phyloP scores from a whole-genome alignment of 805 yeast species.

The Cyberlindnera meyerae region DNA sequence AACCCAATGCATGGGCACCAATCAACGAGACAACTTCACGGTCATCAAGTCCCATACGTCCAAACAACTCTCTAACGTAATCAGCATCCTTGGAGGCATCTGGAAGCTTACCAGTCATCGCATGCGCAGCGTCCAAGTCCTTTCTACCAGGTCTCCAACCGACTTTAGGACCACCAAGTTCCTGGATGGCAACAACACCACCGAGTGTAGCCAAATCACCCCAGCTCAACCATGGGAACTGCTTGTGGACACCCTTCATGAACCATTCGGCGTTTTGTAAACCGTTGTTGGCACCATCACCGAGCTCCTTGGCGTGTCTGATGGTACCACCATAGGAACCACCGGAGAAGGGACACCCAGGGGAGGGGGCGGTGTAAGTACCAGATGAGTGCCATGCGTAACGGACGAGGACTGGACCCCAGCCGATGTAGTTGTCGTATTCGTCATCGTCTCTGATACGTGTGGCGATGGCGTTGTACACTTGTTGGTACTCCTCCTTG shows the following conservation, averaged over 20 bases:
- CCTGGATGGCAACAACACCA: conserved; percentile 76
- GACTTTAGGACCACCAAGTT: conserved; percentile 71
- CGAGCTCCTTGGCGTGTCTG: conserved; percentile 50
- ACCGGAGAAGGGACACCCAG: conserved; percentile 40
- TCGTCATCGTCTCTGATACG: conserved; percentile 50
- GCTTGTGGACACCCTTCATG: conserved; percentile 48
- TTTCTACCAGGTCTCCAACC: conserved; percentile 82
- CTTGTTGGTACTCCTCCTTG: conserved; percentile 52
- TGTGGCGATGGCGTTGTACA: conserved; percentile 69
- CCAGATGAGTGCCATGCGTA: conserved; percentile 87
- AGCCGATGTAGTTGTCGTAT: conserved; percentile 62
- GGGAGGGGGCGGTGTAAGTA: conserved; percentile 56
- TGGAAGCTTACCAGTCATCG: conserved; percentile 72
- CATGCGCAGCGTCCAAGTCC: conserved; percentile 44
- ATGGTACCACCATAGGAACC: conserved; percentile 74
- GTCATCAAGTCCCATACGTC: conserved; percentile 62
- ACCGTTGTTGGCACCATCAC: conserved; percentile 45
- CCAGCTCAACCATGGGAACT: conserved; percentile 66
- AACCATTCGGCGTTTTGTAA: conserved; percentile 48
- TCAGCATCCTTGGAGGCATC: conserved; percentile 60
- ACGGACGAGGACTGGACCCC: conserved; percentile 75
- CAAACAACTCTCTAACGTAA: conserved; percentile 61
- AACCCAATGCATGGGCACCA: conserved; percentile 75
- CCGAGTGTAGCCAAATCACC: conserved; percentile 80
- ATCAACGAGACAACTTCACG: conserved; percentile 68